phyloP scores from a whole-genome alignment of 345 rosid genomes.

The Brassica incana region DNA sequence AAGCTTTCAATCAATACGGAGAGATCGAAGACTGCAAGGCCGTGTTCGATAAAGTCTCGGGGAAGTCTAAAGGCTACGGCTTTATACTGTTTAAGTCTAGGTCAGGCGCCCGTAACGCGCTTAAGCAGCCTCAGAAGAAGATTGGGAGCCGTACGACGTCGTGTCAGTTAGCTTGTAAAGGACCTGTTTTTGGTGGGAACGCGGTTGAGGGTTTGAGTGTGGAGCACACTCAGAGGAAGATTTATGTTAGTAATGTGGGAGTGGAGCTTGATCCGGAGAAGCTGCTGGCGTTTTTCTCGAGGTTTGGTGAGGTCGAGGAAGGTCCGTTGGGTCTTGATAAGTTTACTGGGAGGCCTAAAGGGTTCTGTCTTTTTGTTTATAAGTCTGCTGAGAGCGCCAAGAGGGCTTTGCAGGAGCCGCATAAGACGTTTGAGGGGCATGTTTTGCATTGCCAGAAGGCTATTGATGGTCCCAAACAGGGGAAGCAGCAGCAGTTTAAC shows the following conservation, averaged over 20 bases:
- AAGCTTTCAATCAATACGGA: constrained; percentile 59
- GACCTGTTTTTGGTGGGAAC: constrained; percentile 62
- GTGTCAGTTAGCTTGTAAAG: constrained; percentile 70
- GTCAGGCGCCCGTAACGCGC: constrained; percentile 62
- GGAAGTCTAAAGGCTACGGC: constrained; percentile 83
- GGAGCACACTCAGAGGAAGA: constrained; percentile 74
- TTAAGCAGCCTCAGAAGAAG: constrained; percentile 75
- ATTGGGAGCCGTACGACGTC: constrained; percentile 64
- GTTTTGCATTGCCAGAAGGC: constrained; percentile 74
- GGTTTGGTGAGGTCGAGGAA: constrained; percentile 74
- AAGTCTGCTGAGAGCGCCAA: constrained; percentile 61
- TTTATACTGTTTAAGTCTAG: constrained; percentile 69
- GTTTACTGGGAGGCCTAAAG: constrained; percentile 71
- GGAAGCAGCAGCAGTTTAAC: constrained; percentile 47
- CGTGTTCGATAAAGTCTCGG: constrained; percentile 64
- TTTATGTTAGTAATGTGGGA: constrained; percentile 72
- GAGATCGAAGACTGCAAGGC: constrained; percentile 82
- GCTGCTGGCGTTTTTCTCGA: constrained; percentile 54
- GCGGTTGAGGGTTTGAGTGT: constrained; percentile 47
- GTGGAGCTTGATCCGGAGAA: constrained; percentile 58
- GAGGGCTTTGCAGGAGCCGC: constrained; percentile 71
- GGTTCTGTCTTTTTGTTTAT: constrained; percentile 73
- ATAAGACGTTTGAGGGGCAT: constrained; percentile 66
- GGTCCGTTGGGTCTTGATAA: constrained; percentile 84
- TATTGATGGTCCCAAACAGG: constrained; percentile 68